Evolutionary conservation across 2,329 filamentous ascomycete species (phyloP), one percentile per base, ranked within the genome.

Genomic region (Hyphodiscus sp.): DNA sequence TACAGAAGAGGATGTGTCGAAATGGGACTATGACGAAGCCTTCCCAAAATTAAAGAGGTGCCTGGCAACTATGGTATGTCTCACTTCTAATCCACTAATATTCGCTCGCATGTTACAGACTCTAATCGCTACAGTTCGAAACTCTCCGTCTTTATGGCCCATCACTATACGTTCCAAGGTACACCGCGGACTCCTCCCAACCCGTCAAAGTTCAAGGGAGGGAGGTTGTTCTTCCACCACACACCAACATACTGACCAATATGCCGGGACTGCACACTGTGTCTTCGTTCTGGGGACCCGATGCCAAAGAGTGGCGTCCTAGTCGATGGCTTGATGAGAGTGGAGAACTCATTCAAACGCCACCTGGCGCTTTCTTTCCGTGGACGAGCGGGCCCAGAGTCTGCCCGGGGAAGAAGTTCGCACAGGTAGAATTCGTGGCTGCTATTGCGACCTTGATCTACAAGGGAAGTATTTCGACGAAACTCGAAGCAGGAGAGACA

Each of bases 141-240:
- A 74, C 77, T 43, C 71, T 83, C n/a, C 76, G 80, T 38, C 63
- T 82, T 15, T 68, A 80, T 18, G 75, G 77, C 2, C 78, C 80
- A 0, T 74, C 81, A 23, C 65, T 77, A 56, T 73, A 73, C 48
- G 80, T 83, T 43, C 79, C 79, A 9, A 83, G 82, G 63, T 62
- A 58, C 41, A 71, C 68, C 33, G 11, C 8, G 53, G 51, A 16
- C n/a, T 56, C 13, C 42, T 52, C 10, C 29, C 55, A 65, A 64
- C 49, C 2, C 49, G 54, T 6, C 18, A 48, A 33, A 5, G 49
- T 50, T 5, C 15, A 38, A 13, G 11, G 11, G 13, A 38, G 16
- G 13, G 11, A 13, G 16, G 2, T 30, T 49, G 49, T 26, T 8
- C 54, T 2, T 42, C 49, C 7, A 41, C 30, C 9, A 45, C 55